phyloP scores from a whole-genome alignment of 805 yeast species.

The Yarrowia sp. region DNA sequence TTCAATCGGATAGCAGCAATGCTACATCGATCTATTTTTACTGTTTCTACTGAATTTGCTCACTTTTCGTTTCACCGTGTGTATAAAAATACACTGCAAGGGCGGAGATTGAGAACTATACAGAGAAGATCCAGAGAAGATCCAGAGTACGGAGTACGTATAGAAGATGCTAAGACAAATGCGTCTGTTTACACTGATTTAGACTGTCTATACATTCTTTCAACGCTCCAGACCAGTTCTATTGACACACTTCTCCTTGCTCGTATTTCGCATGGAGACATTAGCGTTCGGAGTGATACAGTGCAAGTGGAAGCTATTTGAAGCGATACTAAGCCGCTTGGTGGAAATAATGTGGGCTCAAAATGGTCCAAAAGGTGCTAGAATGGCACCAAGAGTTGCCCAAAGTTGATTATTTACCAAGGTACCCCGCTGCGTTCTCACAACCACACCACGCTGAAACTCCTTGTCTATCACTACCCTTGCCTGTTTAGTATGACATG shows the following conservation, averaged over 20 bases:
- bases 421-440: not conserved
- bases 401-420: too few species aligned
- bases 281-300: not conserved
- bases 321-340: not conserved
- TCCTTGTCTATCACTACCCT: not conserved
- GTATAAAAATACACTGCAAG: not conserved
- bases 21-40: not conserved
- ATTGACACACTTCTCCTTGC: too few species aligned
- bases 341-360: too few species aligned
- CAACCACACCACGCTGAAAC: not conserved
- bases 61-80: not conserved
- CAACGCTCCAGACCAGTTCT: too few species aligned
- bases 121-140: too few species aligned
- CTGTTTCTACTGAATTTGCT: conserved; percentile 5
- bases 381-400: too few species aligned
- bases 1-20: too few species aligned
- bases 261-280: conserved; percentile 3
- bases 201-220: too few species aligned
- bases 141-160: too few species aligned
- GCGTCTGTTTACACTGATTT: too few species aligned
- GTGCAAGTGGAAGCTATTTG: not conserved
- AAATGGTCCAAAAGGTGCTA: too few species aligned
- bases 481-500: conserved; percentile 4
- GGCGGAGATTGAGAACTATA: not conserved
- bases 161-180: too few species aligned